Conservation (phyloP, 2,329 filamentous ascomycete genomes). For the Zymoseptoria brevis region DNA sequence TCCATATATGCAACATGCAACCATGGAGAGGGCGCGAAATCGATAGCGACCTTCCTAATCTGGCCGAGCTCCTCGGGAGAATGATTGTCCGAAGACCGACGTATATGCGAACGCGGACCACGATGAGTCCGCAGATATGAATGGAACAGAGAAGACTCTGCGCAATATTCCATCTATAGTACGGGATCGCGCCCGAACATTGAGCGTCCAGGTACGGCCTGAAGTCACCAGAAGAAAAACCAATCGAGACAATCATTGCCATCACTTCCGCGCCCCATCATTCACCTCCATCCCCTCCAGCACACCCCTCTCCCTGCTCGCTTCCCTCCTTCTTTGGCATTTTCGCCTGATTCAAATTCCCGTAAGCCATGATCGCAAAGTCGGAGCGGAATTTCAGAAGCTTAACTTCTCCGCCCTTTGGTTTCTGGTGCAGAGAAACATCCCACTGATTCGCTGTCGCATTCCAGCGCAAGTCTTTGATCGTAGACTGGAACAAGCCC, state of each 20-base stretch:
- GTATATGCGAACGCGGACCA: too few species aligned
- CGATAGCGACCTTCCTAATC: conserved; percentile 9
- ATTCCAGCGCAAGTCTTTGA: conserved; percentile 42
- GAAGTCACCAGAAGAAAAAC: too few species aligned
- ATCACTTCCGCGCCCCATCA: not conserved
- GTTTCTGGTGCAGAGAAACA: conserved; percentile 24
- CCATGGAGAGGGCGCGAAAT: not conserved
- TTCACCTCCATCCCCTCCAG: conserved; percentile 27
- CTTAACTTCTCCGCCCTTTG: conserved; percentile 20
- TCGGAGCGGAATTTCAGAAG: conserved; percentile 27
- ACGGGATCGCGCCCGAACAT: too few species aligned
- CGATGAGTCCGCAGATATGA: too few species aligned
- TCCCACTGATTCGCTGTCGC: conserved; percentile 32
- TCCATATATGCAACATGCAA: too few species aligned
- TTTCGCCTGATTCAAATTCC: conserved; percentile 38
- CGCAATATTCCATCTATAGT: too few species aligned
- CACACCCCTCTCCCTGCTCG: conserved; percentile 21
- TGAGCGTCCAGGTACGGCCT: too few species aligned
- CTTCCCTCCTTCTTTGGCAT: conserved; percentile 38
- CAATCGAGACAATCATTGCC: too few species aligned
- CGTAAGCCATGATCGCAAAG: conserved; percentile 36
- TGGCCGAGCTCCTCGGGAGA: not conserved
- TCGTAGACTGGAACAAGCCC: conserved; percentile 43
- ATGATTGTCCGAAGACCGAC: not conserved
- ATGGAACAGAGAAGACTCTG: too few species aligned